A percentile compares a stretch with the other conserved stretches of the same genome.
phyloP scores from a whole-genome alignment of 1,139 yeast genomes.

The Yamadazyma dendronema region DNA sequence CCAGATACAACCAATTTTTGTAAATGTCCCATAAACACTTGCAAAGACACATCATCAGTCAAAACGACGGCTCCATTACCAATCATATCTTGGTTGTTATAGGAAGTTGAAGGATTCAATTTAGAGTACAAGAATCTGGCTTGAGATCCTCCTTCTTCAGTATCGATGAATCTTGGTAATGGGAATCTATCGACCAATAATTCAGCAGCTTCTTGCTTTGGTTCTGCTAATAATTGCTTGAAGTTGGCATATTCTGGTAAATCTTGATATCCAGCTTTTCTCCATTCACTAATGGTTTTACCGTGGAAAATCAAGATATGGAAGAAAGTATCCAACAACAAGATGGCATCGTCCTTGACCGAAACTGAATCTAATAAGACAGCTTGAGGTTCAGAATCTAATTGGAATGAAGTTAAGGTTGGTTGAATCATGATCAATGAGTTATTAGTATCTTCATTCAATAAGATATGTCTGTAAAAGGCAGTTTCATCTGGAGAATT shows the following conservation, averaged over 20 bases:
- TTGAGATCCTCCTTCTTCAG: constrained; percentile 97
- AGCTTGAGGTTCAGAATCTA: constrained; percentile 81
- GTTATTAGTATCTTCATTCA: constrained; percentile 88
- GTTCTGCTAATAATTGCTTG: constrained; percentile 81
- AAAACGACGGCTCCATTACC: constrained; percentile 75
- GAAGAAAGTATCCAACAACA: constrained; percentile 92
- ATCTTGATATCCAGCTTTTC: constrained; percentile 92
- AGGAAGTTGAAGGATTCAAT: constrained; percentile 89
- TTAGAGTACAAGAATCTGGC: constrained; percentile 94
- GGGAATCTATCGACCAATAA: constrained; percentile 82
- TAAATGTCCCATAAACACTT: constrained; percentile 87
- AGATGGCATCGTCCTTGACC: constrained; percentile 82
- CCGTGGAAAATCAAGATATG: constrained; percentile 95
- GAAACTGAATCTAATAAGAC: constrained; percentile 94
- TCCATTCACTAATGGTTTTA: constrained; percentile 92
- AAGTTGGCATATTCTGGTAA: constrained; percentile 87
- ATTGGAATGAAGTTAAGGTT: constrained; percentile 81
- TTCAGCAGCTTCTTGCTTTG: constrained; percentile 90
- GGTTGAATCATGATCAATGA: constrained; percentile 98
- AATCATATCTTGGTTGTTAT: constrained; percentile 56
- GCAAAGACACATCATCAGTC: constrained; percentile 92
- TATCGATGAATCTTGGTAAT: constrained; percentile 53
- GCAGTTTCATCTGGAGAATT: constrained; percentile 99
- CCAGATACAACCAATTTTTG: constrained; percentile 75
- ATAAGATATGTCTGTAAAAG: constrained; percentile 87